These are phyloP conservation scores for Protomyces pachydermus DNA, from an alignment of 1,139 yeast genomes.

Conservation along the genomic window DNA sequence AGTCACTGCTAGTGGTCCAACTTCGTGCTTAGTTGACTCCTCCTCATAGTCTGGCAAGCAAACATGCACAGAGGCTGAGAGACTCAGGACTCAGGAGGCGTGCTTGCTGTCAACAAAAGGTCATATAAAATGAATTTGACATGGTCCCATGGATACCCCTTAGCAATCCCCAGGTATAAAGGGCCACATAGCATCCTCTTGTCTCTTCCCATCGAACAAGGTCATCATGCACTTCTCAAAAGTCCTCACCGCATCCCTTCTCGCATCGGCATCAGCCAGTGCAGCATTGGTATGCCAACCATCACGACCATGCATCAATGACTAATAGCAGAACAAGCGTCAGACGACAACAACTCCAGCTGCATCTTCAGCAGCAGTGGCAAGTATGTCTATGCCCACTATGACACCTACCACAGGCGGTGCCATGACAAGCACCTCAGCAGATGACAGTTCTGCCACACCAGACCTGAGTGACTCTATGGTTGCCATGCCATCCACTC, in stretches of 20 bases:
- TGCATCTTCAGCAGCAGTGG: not conserved
- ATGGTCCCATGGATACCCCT: not conserved
- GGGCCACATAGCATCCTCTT: not conserved
- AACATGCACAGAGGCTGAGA: not conserved
- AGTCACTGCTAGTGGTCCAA: too few species aligned
- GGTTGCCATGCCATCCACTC: not conserved
- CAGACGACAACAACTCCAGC: not conserved
- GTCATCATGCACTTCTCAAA: not conserved
- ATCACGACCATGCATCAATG: not conserved
- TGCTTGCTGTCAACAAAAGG: not conserved
- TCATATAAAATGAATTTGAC: not conserved
- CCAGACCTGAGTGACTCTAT: not conserved
- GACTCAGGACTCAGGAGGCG: not conserved
- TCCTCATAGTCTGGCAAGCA: not conserved
- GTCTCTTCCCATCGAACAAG: not conserved
- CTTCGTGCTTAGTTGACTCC: too few species aligned
- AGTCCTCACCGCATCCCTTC: not conserved
- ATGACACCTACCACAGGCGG: not conserved
- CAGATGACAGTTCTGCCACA: not conserved
- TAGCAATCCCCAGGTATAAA: not conserved
- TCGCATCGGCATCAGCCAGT: not conserved
- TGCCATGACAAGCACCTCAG: not conserved
- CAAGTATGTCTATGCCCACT: not conserved
- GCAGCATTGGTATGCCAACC: not conserved
- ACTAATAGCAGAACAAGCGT: not conserved